phyloP scores from a whole-genome alignment of 192 early-diverging fungal species.

The Coemansia umbellata region DNA sequence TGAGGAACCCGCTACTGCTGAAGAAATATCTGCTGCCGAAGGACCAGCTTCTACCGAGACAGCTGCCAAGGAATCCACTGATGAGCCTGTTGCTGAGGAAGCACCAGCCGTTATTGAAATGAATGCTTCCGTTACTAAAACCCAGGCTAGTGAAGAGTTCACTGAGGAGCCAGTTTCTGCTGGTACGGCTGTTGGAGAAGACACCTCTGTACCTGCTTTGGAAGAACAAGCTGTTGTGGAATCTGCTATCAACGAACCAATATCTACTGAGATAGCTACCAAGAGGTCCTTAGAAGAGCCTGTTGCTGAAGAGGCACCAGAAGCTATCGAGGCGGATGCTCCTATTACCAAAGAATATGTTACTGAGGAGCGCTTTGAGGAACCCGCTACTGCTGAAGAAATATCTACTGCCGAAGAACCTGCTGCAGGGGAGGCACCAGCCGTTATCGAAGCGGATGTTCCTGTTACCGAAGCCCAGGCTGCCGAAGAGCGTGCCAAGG shows the following conservation, averaged over 20 bases:
- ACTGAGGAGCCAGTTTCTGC: too few relatives aligned
- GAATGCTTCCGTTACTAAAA: too few relatives aligned
- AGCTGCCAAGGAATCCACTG: too few relatives aligned
- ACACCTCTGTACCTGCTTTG: too few relatives aligned
- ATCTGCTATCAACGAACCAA: too few relatives aligned
- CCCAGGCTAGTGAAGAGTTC: too few relatives aligned
- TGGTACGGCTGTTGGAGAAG: too few relatives aligned
- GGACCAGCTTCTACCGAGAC: background rate
- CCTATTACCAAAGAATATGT: background rate
- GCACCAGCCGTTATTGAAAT: too few relatives aligned
- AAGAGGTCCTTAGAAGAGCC: background rate
- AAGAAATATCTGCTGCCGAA: background rate
- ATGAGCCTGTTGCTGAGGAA: too few relatives aligned
- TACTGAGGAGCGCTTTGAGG: background rate
- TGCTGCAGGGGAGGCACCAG: background rate
- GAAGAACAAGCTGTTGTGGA: too few relatives aligned
- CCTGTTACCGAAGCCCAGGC: background rate
- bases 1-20: background rate
- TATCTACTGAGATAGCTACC: background rate
- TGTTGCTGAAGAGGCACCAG: background rate
- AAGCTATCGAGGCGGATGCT: background rate
- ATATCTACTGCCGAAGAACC: background rate
- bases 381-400: background rate
- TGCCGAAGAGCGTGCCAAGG: background rate
- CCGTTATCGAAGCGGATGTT: background rate